Base-by-base conservation (phyloP, 352 stramenopile species). In the Phytophthora constricta region DNA sequence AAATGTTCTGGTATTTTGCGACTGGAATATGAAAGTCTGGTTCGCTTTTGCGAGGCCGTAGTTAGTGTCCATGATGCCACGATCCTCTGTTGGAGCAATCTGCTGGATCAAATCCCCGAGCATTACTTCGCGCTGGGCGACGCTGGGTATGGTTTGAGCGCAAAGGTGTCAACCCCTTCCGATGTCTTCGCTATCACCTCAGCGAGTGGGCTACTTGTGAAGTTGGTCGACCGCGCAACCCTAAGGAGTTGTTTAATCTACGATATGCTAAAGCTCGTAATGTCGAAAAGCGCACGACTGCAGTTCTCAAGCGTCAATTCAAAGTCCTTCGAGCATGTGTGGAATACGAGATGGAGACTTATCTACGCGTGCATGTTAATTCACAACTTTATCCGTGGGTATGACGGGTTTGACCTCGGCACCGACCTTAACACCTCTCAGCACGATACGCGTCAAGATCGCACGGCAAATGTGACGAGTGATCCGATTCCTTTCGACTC, bases 201-300 rank as follows among this genome's bases (percentile, higher is more conserved):
- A 54, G 39, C 50, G 49, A 66, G 20, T 60, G 41, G 23, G 27
- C 19, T 4, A 23, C 49, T n/a, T 5, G 25, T 20, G 2, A 41
- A 13, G 31, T 45, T 13, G 43, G 51, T 2, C 52, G n/a, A 37
- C 61, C 61, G 3, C 17, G 22, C 3, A 68, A 33, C 1, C 22
- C 1, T 11, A 68, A 63, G 13, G 61, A 63, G 22, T 31, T 62
- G 16, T 68, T 54, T 46, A 58, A 63, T n/a, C 20, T 63, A 9
- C 5, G 45, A 0, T 45, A 62, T 17, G 33, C 52, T 3, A 68
- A 68, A 22, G 31, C 61, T 13, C 13, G 52, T 0, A 68, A 58
- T 17, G 34, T 57, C 1, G 50, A 61, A 2, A 42, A 68, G 16
- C 26, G 52, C 4, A 3, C 51, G 2, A 63, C 39, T 39, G 61